Evolutionary conservation across 345 rosid genomes (phyloP), one percentile per base, ranked within the genome.

Genomic region (Theobroma cacao): DNA sequence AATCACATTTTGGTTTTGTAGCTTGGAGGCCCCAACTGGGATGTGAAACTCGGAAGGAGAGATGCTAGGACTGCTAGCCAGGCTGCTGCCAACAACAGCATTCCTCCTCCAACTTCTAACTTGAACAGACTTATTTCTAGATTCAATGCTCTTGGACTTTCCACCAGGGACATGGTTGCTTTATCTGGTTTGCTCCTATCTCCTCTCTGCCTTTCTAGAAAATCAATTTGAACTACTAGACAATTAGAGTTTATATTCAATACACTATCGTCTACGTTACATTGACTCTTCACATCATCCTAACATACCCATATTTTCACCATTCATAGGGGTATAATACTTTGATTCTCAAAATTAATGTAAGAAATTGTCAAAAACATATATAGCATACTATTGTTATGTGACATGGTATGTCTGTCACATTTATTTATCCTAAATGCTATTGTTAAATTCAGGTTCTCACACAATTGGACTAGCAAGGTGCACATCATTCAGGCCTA

Each of bases 21-120:
- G 98, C 94, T 93, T 56, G 96, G 96, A 80, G 98, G 98, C 3
- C 98, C 92, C 0, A 80, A 8, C 17, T 95, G 98, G 98, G 65
- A 84, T 56, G 98, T 95, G 48, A 92, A 93, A 79, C 86, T 95
- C 17, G 99, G 98, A 80, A 89, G 98, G 81, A 89, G 98, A 86
- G 99, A 95, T 77, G 86, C 96, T 0, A 86, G 81, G 67, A 91
- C 90, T 0, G 91, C 99, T 26, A 92, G 98, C 84, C 96, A 84
- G 67, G 78, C 92, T 6, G 98, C 92, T 0, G 97, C 98, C 0
- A 95, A 93, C 79, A 90, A 62, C 52, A 80, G 88, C 80, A 89
- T 95, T 81, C 98, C 99, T 6, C 60, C 88, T 3, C 98, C 97
- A 4, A 87, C 89, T 38, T 79, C 82, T 0, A 92, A 85, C 85